phyloP scores from a whole-genome alignment of 768 basidiomycete species.

The Leucogyrophana mollusca region DNA sequence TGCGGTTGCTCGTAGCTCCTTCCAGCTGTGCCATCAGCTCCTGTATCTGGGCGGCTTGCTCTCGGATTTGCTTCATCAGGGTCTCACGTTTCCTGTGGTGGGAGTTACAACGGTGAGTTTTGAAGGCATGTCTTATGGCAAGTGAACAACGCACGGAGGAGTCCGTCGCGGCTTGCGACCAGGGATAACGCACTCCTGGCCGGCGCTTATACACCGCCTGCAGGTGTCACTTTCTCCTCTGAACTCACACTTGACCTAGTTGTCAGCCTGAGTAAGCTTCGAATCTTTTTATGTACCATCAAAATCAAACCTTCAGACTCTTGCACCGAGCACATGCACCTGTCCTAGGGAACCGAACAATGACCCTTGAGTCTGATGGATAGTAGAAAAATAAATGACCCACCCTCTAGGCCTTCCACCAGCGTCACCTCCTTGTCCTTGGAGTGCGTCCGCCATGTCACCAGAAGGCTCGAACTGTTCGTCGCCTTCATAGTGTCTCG shows the following conservation, averaged over 20 bases:
- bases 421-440: constrained; percentile 15
- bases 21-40: constrained; percentile 72
- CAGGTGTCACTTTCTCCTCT: constrained; percentile 70
- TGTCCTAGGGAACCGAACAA: constrained; percentile 25
- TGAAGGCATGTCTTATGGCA: too few species aligned
- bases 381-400: constrained; percentile 3
- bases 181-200: constrained; percentile 76
- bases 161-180: constrained; percentile 79
- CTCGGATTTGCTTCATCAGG: constrained; percentile 72
- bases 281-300: neutral
- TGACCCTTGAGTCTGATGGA: constrained; percentile 4
- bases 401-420: constrained; percentile 21
- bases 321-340: constrained; percentile 79
- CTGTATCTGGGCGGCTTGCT: constrained; percentile 71
- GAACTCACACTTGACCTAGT: constrained; percentile 77
- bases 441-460: constrained; percentile 16
- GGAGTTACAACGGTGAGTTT: constrained; percentile 7
- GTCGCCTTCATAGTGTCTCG: constrained; percentile 19
- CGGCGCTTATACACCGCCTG: constrained; percentile 69
- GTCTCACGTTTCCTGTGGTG: constrained; percentile 77
- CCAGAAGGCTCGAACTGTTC: constrained; percentile 4
- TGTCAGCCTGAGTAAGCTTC: constrained; percentile 1
- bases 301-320: constrained; percentile 39
- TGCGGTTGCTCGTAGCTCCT: constrained; percentile 30
- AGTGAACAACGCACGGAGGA: constrained; percentile 59